Evolutionary conservation across 2,329 filamentous ascomycete genomes (phyloP).

Genomic region (Arthroderma sp.): DNA sequence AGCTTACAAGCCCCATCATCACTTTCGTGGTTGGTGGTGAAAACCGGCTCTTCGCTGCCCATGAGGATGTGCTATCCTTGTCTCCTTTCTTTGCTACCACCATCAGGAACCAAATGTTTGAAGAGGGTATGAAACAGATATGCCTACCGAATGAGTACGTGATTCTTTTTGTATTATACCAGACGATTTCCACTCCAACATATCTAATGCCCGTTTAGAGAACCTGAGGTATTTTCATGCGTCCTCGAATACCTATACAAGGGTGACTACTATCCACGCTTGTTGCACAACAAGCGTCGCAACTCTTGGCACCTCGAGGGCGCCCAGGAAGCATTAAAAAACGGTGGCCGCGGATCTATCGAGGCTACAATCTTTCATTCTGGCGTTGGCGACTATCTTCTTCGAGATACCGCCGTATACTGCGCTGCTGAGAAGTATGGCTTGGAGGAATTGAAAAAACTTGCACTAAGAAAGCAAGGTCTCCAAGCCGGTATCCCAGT

Average conservation of each 20-base stretch:
- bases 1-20: conserved; percentile 60
- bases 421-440: conserved; percentile 83
- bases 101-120: conserved; percentile 59
- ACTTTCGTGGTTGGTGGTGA: conserved; percentile 75
- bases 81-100: conserved; percentile 71
- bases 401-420: conserved; percentile 90
- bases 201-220: conserved; percentile 40
- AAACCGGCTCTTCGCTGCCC: conserved; percentile 82
- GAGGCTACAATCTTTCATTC: conserved; percentile 68
- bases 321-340: conserved; percentile 40
- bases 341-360: conserved; percentile 48
- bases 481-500: conserved; percentile 87
- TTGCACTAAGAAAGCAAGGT: conserved; percentile 88
- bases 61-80: conserved; percentile 79
- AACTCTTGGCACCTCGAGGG: conserved; percentile 86
- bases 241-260: conserved; percentile 96
- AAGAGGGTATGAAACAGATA: conserved; percentile 59
- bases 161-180: background rate
- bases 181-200: background rate
- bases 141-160: conserved; percentile 52
- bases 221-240: conserved; percentile 85
- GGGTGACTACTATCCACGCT: conserved; percentile 83
- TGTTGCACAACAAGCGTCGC: conserved; percentile 73
- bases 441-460: conserved; percentile 79
- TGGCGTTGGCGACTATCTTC: conserved; percentile 60